Conservation (phyloP, 2,329 filamentous ascomycete genomes). For the Parascedosporium putredinis region DNA sequence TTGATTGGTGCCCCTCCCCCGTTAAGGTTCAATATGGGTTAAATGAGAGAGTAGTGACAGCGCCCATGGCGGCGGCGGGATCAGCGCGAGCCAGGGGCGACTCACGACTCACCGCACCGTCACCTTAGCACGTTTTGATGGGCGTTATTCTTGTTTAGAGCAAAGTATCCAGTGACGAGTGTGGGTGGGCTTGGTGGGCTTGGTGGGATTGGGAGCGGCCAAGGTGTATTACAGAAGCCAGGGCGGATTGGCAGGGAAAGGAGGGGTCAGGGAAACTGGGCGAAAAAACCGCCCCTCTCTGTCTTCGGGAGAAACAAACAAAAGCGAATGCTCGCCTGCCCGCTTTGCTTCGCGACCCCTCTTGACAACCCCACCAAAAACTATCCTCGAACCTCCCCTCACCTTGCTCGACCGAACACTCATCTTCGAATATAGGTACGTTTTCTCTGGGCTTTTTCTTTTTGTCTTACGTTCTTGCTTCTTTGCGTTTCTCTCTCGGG, state of each 20-base stretch:
- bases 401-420: not conserved
- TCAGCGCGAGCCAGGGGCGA: not conserved
- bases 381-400: not conserved
- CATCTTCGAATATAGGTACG: not conserved
- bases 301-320: no score
- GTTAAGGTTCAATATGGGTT: not conserved
- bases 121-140: not conserved
- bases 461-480: no score
- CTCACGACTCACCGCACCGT: not conserved
- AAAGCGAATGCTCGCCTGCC: not conserved
- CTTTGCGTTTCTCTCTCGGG: no score
- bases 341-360: not conserved
- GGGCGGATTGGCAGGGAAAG: no score
- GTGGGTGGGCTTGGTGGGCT: not conserved
- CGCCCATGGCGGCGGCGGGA: no score
- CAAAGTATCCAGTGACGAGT: not conserved
- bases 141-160: no score
- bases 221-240: no score
- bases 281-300: no score
- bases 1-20: not conserved
- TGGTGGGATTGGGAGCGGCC: no score
- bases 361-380: conserved; percentile 3
- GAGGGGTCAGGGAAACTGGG: no score
- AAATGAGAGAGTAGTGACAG: not conserved
- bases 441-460: no score